A percentile compares a stretch with the other conserved stretches of the same genome.
Conservation (phyloP, 768 basidiomycete species). For the Coprinopsis cinerea region DNA sequence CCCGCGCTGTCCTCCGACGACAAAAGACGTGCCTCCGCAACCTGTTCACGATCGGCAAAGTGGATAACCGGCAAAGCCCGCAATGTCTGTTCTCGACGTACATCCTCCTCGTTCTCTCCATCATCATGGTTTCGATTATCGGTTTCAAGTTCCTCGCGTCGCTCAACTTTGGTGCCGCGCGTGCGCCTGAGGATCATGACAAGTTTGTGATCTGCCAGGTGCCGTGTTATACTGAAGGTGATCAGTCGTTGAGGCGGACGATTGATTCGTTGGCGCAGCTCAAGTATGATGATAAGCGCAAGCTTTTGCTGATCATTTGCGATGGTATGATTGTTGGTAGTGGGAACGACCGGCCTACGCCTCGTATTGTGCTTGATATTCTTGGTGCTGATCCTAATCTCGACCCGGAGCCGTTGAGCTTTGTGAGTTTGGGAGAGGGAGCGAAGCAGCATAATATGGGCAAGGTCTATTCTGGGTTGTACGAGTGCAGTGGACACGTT, state of each 20-base stretch:
- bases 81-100: conserved; percentile 91
- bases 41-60: conserved; percentile 84
- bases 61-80: conserved; percentile 87
- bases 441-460: conserved; percentile 97
- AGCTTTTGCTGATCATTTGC: conserved; percentile 87
- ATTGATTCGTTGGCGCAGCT: conserved; percentile 92
- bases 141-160: conserved; percentile 96
- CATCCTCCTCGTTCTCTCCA: conserved; percentile 82
- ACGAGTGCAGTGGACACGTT: conserved; percentile 91
- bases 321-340: conserved; percentile 98
- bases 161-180: conserved; percentile 70
- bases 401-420: conserved; percentile 93
- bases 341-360: conserved; percentile 94
- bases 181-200: conserved; percentile 91
- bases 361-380: conserved; percentile 94
- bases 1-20: conserved; percentile 49
- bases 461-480: conserved; percentile 94
- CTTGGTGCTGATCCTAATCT: conserved; percentile 89
- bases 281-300: conserved; percentile 98
- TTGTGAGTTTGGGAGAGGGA: conserved; percentile 90
- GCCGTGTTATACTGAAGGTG: conserved; percentile 97
- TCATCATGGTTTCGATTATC: conserved; percentile 92
- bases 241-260: conserved; percentile 74
- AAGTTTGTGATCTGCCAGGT: conserved; percentile 98
- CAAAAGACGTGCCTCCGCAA: conserved; percentile 92